phyloP scores from a whole-genome alignment of 441 rosid genomes.

The Bruguiera hainesii region DNA sequence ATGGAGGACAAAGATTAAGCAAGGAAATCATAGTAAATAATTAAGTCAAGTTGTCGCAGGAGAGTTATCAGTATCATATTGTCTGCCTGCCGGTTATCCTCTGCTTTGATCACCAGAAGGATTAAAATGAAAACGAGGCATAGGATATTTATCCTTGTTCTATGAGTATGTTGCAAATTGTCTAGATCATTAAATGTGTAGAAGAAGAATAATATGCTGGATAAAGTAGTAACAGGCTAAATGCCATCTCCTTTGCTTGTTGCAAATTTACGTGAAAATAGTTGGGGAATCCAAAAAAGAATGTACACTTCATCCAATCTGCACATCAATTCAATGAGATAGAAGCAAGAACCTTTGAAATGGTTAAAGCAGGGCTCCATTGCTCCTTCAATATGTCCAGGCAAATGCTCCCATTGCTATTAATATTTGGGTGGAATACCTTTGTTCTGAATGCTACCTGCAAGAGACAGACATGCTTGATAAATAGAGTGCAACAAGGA shows the following conservation, averaged over 20 bases:
- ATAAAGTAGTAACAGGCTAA: no score
- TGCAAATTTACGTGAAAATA: no score
- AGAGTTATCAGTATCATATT: no score
- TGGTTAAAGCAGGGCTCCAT: constrained; percentile 60
- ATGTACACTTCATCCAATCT: constrained; percentile 18
- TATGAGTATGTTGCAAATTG: no score
- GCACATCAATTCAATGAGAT: constrained; percentile 26
- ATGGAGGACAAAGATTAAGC: background rate
- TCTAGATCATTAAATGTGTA: no score
- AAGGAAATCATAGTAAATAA: background rate
- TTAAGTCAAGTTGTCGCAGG: no score
- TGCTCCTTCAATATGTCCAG: constrained; percentile 65
- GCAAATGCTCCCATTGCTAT: constrained; percentile 62
- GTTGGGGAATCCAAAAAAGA: background rate
- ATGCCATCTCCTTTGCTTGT: no score
- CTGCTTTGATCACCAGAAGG: no score
- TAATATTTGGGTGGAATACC: constrained; percentile 68
- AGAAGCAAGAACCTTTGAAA: constrained; percentile 44
- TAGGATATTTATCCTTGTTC: no score
- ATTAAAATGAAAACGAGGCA: no score
- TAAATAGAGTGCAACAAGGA: constrained; percentile 18
- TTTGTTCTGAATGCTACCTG: constrained; percentile 88
- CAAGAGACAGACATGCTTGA: background rate
- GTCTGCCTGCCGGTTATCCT: no score
- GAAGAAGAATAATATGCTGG: no score